Conservation (phyloP, 2,329 filamentous ascomycete genomes). For the Diaporthe sp. region DNA sequence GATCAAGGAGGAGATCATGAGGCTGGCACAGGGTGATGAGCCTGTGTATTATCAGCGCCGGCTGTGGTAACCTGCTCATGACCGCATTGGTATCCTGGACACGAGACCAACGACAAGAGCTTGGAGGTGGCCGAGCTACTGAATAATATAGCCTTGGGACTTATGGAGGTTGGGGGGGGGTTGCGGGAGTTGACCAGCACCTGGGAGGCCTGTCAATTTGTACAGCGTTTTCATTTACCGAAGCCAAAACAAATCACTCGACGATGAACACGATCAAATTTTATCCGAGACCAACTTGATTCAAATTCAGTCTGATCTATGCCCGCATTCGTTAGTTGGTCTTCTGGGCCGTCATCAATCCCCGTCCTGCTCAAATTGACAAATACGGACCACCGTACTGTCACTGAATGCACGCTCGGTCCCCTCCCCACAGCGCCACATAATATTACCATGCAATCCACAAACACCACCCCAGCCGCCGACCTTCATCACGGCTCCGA, state of each 20-base stretch:
- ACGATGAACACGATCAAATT: neutral
- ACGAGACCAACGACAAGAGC: neutral
- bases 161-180: too few relatives aligned
- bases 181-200: neutral
- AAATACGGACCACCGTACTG: neutral
- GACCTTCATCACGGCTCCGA: slow-evolving; percentile 10
- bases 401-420: neutral
- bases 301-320: neutral
- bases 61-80: slow-evolving; percentile 54
- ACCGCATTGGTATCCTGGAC: neutral
- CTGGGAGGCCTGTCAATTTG: neutral
- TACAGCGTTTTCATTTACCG: neutral
- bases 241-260: neutral
- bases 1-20: slow-evolving; percentile 68
- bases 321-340: neutral
- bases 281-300: neutral
- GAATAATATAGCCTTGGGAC: neutral
- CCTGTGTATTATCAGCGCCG: slow-evolving; percentile 65
- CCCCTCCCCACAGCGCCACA: neutral
- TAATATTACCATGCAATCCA: slow-evolving; percentile 17
- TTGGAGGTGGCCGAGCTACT: too few relatives aligned
- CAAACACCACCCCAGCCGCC: slow-evolving; percentile 3
- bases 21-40: slow-evolving; percentile 55
- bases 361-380: neutral
- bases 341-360: neutral